Conservation (phyloP, 2,329 filamentous ascomycete species). For the Samsoniella hepiali region DNA sequence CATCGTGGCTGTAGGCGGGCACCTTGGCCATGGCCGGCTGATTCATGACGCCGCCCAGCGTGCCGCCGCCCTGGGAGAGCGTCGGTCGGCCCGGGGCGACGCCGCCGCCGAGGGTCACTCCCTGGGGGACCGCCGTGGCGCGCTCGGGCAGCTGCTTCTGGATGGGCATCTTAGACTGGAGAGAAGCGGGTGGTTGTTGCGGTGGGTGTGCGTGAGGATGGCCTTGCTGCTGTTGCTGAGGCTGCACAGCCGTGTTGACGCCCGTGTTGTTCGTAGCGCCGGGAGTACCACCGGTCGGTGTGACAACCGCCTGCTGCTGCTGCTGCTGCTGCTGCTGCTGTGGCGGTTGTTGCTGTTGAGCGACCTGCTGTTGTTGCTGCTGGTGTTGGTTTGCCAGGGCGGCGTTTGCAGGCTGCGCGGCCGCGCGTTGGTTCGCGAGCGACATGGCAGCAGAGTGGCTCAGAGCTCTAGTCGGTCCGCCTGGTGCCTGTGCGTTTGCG, state of each 20-base stretch:
- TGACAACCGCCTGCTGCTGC: slow-evolving; percentile 18
- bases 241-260: slow-evolving; percentile 21
- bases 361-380: slow-evolving; percentile 25
- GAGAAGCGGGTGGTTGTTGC: slow-evolving; percentile 32
- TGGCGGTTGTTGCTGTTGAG: slow-evolving; percentile 28
- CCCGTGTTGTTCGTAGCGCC: slow-evolving; percentile 23
- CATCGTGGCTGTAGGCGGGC: slow-evolving; percentile 81
- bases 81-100: slow-evolving; percentile 72
- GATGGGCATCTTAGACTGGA: slow-evolving; percentile 70
- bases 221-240: slow-evolving; percentile 33
- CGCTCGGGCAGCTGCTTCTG: slow-evolving; percentile 71
- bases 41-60: slow-evolving; percentile 76
- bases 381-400: slow-evolving; percentile 31
- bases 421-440: slow-evolving; percentile 43
- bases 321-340: slow-evolving; percentile 27
- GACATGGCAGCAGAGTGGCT: slow-evolving; percentile 50
- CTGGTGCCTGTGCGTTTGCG: slow-evolving; percentile 37
- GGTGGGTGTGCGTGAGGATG: slow-evolving; percentile 50
- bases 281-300: slow-evolving; percentile 23
- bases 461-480: slow-evolving; percentile 41
- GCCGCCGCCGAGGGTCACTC: slow-evolving; percentile 67
- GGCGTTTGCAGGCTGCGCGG: slow-evolving; percentile 33
- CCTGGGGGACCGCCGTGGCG: slow-evolving; percentile 66
- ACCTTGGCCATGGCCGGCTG: slow-evolving; percentile 82
- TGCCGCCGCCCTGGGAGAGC: slow-evolving; percentile 72